phyloP scores from a whole-genome alignment of 352 stramenopile species.

The Albugo laibachii region DNA sequence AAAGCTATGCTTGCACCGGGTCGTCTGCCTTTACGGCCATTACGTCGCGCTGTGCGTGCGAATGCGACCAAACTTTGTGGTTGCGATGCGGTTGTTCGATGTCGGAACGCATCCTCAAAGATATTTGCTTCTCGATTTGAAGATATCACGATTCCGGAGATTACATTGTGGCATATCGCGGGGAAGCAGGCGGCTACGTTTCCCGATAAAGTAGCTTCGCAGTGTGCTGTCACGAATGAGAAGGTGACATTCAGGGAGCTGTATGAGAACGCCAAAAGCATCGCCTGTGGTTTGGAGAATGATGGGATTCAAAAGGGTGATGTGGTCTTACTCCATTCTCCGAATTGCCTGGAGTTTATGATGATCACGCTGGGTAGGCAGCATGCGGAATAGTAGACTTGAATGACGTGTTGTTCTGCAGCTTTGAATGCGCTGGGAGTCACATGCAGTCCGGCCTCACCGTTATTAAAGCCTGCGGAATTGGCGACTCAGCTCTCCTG shows the following conservation, averaged over 20 bases:
- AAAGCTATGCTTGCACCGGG: too few species aligned
- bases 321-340: slow-evolving; percentile 30
- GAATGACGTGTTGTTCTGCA: neutral
- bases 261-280: slow-evolving; percentile 6
- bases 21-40: too few species aligned
- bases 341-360: slow-evolving; percentile 36
- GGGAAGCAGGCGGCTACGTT: slow-evolving; percentile 14
- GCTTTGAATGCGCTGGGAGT: slow-evolving; percentile 26
- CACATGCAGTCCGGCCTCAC: slow-evolving; percentile 33
- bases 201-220: slow-evolving; percentile 12
- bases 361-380: slow-evolving; percentile 23
- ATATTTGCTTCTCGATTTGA: slow-evolving; percentile 39
- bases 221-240: slow-evolving; percentile 21
- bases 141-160: slow-evolving; percentile 23
- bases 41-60: too few species aligned
- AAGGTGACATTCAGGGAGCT: slow-evolving; percentile 17
- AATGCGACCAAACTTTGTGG: too few species aligned
- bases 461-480: slow-evolving; percentile 21
- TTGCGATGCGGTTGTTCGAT: too few species aligned
- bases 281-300: slow-evolving; percentile 17
- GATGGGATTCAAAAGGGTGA: slow-evolving; percentile 20
- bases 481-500: slow-evolving; percentile 15
- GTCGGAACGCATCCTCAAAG: slow-evolving; percentile 4
- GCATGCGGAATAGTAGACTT: neutral
- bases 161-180: slow-evolving; percentile 17